phyloP scores from a whole-genome alignment of 305 asterid species.

The Rubia occidens region DNA sequence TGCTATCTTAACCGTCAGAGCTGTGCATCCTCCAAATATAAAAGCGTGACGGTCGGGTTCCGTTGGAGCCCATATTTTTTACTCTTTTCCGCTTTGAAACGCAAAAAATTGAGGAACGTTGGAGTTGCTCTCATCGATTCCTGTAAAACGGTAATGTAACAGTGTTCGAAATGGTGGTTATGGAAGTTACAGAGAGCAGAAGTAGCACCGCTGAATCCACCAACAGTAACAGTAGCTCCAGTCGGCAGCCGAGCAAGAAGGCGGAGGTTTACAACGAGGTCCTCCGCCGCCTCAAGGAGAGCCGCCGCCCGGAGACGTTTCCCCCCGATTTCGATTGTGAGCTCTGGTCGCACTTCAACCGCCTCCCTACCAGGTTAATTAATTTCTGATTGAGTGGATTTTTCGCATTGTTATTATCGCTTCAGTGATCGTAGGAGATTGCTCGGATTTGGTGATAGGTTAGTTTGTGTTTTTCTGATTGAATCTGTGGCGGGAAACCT shows the following conservation, averaged over 20 bases:
- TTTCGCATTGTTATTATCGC: background rate
- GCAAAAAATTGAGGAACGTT: too few species aligned
- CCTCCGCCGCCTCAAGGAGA: slow-evolving; percentile 69
- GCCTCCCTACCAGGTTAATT: slow-evolving; percentile 66
- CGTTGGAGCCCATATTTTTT: too few species aligned
- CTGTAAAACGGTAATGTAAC: too few species aligned
- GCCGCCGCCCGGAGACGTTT: slow-evolving; percentile 49
- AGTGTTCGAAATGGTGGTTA: slow-evolving; percentile 58
- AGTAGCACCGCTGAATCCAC: slow-evolving; percentile 47
- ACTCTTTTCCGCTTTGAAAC: too few species aligned
- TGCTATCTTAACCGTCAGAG: too few species aligned
- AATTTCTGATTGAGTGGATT: background rate
- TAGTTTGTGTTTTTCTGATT: background rate
- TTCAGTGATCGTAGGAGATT: background rate
- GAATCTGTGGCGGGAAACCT: background rate
- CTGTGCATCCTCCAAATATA: too few species aligned
- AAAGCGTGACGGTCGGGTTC: too few species aligned
- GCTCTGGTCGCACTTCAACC: slow-evolving; percentile 89
- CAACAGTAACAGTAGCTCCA: background rate
- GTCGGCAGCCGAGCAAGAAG: slow-evolving; percentile 36
- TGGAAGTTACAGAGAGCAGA: slow-evolving; percentile 69
- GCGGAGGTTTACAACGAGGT: slow-evolving; percentile 85
- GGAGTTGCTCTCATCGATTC: background rate
- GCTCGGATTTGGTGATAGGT: background rate
- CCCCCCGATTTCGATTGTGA: slow-evolving; percentile 64